Percentiles rank a stretch among this genome's conserved stretches.
These are phyloP conservation scores for Pseudonitzschia delicatissima DNA, from an alignment of 108 stramenopile genomes.

Conservation along the genomic window DNA sequence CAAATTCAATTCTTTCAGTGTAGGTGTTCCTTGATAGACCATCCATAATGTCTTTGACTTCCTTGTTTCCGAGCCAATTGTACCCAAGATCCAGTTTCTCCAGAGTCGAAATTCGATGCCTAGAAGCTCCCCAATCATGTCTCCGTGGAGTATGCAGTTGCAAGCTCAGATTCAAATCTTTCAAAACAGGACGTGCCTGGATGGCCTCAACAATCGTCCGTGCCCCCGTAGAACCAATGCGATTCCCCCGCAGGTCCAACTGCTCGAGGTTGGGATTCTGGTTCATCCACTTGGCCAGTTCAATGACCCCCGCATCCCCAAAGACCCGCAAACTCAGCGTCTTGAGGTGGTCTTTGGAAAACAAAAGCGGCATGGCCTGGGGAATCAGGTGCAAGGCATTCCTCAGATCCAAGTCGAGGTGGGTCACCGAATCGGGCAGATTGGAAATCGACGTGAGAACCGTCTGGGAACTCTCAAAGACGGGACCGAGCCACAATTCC, in stretches of 20 bases:
- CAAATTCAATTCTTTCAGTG: slow-evolving; percentile 14
- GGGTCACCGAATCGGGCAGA: slow-evolving; percentile 19
- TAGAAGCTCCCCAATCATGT: background rate
- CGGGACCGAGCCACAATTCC: slow-evolving; percentile 28
- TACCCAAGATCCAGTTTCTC: slow-evolving; percentile 21
- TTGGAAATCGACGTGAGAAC: slow-evolving; percentile 5
- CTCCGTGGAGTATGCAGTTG: slow-evolving; percentile 23
- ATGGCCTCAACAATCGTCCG: slow-evolving; percentile 15
- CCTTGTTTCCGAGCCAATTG: slow-evolving; percentile 29
- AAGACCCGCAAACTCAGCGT: slow-evolving; percentile 29
- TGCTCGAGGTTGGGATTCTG: slow-evolving; percentile 19
- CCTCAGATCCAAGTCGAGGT: slow-evolving; percentile 26
- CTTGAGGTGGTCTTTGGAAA: slow-evolving; percentile 15
- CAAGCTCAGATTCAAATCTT: slow-evolving; percentile 28
- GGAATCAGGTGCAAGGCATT: slow-evolving; percentile 16
- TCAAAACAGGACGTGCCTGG: background rate
- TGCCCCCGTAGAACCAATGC: slow-evolving; percentile 19
- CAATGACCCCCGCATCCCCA: slow-evolving; percentile 26
- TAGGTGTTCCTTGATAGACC: background rate
- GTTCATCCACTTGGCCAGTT: slow-evolving; percentile 24
- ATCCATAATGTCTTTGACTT: slow-evolving; percentile 8
- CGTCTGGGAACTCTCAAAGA: slow-evolving; percentile 22
- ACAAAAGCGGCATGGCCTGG: slow-evolving; percentile 14
- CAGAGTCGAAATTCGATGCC: background rate
- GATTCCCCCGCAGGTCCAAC: slow-evolving; percentile 23